These are phyloP conservation scores for Eucalyptus albens DNA, from an alignment of 345 rosid species.

Conservation along the genomic window DNA sequence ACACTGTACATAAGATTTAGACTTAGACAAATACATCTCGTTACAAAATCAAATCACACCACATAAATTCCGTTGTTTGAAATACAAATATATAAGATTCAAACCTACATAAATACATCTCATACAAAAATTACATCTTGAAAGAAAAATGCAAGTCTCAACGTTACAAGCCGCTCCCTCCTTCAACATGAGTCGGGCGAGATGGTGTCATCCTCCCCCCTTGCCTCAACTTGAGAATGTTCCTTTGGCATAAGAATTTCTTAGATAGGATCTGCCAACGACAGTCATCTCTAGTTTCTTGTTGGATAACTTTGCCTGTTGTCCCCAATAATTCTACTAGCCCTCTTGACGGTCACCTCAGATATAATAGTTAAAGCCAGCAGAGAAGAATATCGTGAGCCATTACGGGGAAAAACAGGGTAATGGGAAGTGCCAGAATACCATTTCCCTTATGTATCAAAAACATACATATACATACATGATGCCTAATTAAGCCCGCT, in stretches of 20 bases:
- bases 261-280: background rate
- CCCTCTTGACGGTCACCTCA: background rate
- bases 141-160: background rate
- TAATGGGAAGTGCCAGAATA: background rate
- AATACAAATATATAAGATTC: background rate
- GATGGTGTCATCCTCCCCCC: background rate
- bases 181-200: background rate
- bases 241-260: background rate
- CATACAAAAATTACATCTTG: background rate
- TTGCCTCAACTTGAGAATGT: background rate
- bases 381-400: background rate
- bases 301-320: background rate
- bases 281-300: background rate
- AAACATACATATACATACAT: background rate
- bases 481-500: background rate
- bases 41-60: background rate
- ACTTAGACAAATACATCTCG: background rate
- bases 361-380: background rate
- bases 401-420: background rate
- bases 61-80: background rate
- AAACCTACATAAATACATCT: background rate
- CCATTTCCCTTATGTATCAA: background rate
- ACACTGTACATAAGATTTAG: background rate
- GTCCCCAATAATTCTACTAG: background rate
- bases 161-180: background rate